Base-by-base conservation (phyloP, 768 basidiomycete genomes). In the Rhizopogon vinicolor region DNA sequence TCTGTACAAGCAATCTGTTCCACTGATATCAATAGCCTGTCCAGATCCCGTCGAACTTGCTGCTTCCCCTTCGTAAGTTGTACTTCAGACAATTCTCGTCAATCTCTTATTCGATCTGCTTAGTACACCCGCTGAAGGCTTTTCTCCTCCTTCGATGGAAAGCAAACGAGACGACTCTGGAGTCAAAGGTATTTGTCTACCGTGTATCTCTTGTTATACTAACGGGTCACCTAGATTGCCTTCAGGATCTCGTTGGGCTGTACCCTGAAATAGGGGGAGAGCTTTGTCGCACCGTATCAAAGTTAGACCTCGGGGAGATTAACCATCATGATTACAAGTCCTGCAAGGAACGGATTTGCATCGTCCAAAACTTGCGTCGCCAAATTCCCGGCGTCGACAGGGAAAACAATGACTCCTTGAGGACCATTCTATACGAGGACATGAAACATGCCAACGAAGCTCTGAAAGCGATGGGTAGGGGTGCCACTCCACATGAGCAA, bases 261-360 rank as follows among this genome's bases (percentile, higher is more conserved):
- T 60, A 61, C 54, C 67, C 69, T 0, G 60, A 35, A 37, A 65
- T 62, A 9, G 41, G 2, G 2, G 41, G 61, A 0, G 25, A 44
- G 3, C 46, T 58, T 1, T 6, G 3, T 1, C 46, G 28, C 1
- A 52, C 58, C 1, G 16, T 64, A 1, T 40, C 43, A 28, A 25
- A 51, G n/a, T 33, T 43, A 2, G 41, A 59, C 9, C 22, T 25
- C 8, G 25, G 3, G 10, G 28, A 22, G 0, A 68, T 69, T 3
- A 1, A 28, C 5, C 19, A 58, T 18, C 10, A 0, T 1, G 62
- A 63, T 0, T 65, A 61, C 53, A 53, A 14, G 37, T 1, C 0
- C 5, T 29, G 44, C n/a, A 69, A 69, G 52, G 40, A 61, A 0
- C 64, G 54, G 8, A 45, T 69, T 14, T 28, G 41, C 18, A 3